Evolutionary conservation across 495 filamentous ascomycete species (phyloP), one percentile per base, ranked within the genome.

Genomic region (Recurvomyces mirabilis): DNA sequence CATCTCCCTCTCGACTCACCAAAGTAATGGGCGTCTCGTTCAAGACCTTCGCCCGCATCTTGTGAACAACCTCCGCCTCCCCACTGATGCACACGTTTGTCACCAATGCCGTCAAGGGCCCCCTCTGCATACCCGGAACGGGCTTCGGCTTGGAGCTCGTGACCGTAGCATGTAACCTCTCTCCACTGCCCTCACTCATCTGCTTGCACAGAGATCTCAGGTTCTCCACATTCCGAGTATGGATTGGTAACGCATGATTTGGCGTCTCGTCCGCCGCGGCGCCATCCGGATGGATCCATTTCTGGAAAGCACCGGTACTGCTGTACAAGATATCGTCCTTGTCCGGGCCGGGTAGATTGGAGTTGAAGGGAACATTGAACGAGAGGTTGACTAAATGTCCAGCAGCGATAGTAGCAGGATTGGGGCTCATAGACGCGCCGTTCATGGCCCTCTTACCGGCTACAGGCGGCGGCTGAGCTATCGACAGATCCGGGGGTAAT

Each of bases 311-410:
- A 42, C 79, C 79, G 43, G 76, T 72, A 47, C 78, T 93, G 49
- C 87, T 87, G 65, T 94, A 83, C 38, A 96, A 68, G 51, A 96
- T 83, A 62, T 95, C 87, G 57, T 93, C 83, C 54, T 77, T 75
- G 52, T 94, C 84, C 52, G 91, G 91, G 21, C 93, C 91, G 49
- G 82, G 78, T 45, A 94, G 75, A 52, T 87, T 82, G 36, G 86
- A 93, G 44, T 84, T 77, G 67, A 98, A 94, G 24, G 91, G 91
- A 7, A 96, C 81, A 59, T 93, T 94, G 75, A 96, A 95, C 54
- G 84, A 84, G 38, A 84, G 72, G 52, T 80, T 79, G 55, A 68
- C 53, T 21, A 55, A 52, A 24, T 56, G 59, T 40, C 61, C 63
- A 38, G 65, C 60, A 10, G 46, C 37, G 5, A 58, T 54, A 15